Evolutionary conservation across 805 yeast species (phyloP), one percentile per base, ranked within the genome.

Genomic region (Saccharomycopsis sp.): DNA sequence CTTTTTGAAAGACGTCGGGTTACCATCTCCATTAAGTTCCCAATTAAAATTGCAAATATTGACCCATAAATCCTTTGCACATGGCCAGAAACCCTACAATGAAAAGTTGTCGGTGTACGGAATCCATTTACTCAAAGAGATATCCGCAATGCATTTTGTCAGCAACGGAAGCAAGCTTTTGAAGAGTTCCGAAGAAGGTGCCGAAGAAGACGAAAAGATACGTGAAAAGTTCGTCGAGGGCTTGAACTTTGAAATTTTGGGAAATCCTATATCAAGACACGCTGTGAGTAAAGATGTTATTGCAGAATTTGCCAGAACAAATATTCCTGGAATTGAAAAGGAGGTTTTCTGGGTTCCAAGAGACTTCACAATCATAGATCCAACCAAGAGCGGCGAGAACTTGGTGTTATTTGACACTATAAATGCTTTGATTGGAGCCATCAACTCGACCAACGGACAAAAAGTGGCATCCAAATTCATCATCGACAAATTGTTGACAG

Each of bases 31-130:
- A 15, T 41, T 56, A 3, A 29, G 34, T 24, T 87, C 89, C 65
- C 77, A 78, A 4, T 64, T 86, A 59, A 72, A 86, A 21, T 75
- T 90, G 61, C 98, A 92, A 73, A 83, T 89, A 47, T 74, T 91
- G 65, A 91, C 97, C 3, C 97, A 92, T 74, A 92, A 92, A 73
- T 89, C 97, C 21, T 92, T 91, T 76, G 96, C 95, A 3, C 95
- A 89, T 72, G 97, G 97, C 8, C 75, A 80, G 62, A 83, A 85
- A 65, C 97, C 97, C 5, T 89, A 88, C 73, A 92, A 91, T 73
- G 97, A 91, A 69, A 87, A 86, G 70, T 75, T 92, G 65, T 77
- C 89, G 18, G 79, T 85, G 50, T 73, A 89, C 68, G 97, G 95
- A 16, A 68, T 79, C 41, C 85, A 84, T 66, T 72, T 84, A 64